Evolutionary conservation across 257 asterid genomes (phyloP).

Genomic region (Gentiana straminea): DNA sequence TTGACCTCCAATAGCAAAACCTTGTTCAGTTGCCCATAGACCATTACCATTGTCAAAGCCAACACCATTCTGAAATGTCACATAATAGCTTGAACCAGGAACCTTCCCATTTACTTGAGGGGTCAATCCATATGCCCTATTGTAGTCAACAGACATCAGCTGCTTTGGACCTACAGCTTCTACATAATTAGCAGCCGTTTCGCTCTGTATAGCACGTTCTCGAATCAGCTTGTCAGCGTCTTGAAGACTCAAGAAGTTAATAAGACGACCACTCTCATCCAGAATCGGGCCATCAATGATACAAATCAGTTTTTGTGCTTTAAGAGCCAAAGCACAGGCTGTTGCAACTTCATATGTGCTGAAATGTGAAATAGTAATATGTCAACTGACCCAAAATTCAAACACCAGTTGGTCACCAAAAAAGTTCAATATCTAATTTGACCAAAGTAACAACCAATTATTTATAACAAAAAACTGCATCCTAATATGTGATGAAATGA

Average conservation of each 20-base stretch:
- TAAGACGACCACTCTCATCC: slow-evolving; percentile 65
- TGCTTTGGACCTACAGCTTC: slow-evolving; percentile 69
- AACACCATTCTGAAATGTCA: slow-evolving; percentile 87
- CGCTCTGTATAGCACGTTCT: slow-evolving; percentile 71
- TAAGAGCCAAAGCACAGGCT: slow-evolving; percentile 92
- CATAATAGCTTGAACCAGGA: slow-evolving; percentile 29
- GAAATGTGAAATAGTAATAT: slow-evolving; percentile 18
- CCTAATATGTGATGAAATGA: too few species aligned
- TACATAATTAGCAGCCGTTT: slow-evolving; percentile 77
- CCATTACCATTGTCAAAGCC: slow-evolving; percentile 91
- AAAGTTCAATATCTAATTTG: too few species aligned
- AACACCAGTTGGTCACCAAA: too few species aligned
- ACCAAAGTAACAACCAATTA: too few species aligned
- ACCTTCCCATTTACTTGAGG: slow-evolving; percentile 29
- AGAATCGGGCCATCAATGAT: slow-evolving; percentile 85
- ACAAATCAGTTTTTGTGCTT: slow-evolving; percentile 82
- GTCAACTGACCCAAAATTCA: too few species aligned
- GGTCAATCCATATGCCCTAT: slow-evolving; percentile 22
- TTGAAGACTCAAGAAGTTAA: slow-evolving; percentile 69
- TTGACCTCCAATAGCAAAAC: slow-evolving; percentile 94
- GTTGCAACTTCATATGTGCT: slow-evolving; percentile 97
- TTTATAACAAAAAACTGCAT: too few species aligned
- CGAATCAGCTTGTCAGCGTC: slow-evolving; percentile 80
- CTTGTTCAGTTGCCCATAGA: slow-evolving; percentile 80
- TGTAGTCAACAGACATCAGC: slow-evolving; percentile 23